These are phyloP conservation scores for Micromonas commoda DNA, from an alignment of 139 green algal genomes.

Conservation along the genomic window DNA sequence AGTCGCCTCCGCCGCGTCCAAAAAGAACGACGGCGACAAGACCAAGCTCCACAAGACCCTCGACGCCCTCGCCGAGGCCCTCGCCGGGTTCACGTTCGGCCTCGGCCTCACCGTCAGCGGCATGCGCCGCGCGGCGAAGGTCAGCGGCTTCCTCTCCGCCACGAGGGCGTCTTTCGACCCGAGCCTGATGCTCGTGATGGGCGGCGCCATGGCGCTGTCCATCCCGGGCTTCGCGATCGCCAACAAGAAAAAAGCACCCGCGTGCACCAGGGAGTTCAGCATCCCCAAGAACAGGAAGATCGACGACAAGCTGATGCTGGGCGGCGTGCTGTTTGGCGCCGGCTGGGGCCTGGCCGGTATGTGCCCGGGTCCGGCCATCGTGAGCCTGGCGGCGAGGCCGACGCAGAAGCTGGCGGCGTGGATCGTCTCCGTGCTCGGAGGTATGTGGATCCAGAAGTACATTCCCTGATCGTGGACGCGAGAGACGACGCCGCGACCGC, in stretches of 20 bases:
- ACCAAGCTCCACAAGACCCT: background rate
- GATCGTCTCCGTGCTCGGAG: background rate
- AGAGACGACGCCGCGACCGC: too few relatives aligned
- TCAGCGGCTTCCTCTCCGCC: slow-evolving; percentile 36
- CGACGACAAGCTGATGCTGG: slow-evolving; percentile 55
- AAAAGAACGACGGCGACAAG: background rate
- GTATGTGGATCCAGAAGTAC: background rate
- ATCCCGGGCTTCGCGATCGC: slow-evolving; percentile 36
- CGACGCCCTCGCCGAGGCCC: background rate
- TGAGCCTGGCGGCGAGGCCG: slow-evolving; percentile 15
- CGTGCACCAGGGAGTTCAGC: slow-evolving; percentile 20
- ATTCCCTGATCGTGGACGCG: too few relatives aligned
- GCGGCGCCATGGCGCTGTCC: slow-evolving; percentile 53
- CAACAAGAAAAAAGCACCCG: slow-evolving; percentile 5
- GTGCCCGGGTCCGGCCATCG: slow-evolving; percentile 66
- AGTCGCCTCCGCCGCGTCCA: background rate
- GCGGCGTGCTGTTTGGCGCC: slow-evolving; percentile 62
- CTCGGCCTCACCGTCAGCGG: slow-evolving; percentile 55
- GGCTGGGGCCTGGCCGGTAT: slow-evolving; percentile 69
- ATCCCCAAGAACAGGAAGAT: slow-evolving; percentile 32
- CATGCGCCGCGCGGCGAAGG: slow-evolving; percentile 65
- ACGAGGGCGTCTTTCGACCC: slow-evolving; percentile 41
- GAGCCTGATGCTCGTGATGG: slow-evolving; percentile 70
- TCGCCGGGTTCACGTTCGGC: slow-evolving; percentile 55
- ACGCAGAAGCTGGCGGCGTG: background rate